These are phyloP conservation scores for Selenicereus undatus DNA, from an alignment of 148 eudicot species.

Conservation along the genomic window DNA sequence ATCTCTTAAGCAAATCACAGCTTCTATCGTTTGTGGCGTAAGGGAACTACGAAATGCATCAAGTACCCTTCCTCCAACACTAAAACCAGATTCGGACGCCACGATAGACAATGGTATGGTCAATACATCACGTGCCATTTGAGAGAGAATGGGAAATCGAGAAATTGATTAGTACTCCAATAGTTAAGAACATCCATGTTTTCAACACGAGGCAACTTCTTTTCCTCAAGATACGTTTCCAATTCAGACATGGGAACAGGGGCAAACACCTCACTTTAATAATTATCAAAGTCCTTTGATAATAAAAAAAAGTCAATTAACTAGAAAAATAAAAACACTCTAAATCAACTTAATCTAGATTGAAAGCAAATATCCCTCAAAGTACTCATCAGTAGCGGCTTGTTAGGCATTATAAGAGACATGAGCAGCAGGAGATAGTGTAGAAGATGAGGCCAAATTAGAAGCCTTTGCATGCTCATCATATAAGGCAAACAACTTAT, in stretches of 20 bases:
- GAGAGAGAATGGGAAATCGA: neutral
- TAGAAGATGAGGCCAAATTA: no score
- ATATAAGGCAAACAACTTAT: slow-evolving; percentile 4
- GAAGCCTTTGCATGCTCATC: neutral
- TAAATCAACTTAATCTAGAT: neutral
- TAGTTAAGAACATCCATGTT: neutral
- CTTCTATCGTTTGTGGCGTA: neutral
- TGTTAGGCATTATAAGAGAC: neutral
- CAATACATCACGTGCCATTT: neutral
- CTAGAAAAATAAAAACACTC: neutral
- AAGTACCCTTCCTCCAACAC: neutral
- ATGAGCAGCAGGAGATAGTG: neutral
- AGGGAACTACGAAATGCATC: neutral
- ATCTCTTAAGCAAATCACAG: neutral
- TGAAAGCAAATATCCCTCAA: neutral
- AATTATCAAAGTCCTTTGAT: neutral
- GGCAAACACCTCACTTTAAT: neutral
- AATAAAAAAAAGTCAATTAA: neutral
- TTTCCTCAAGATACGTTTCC: neutral
- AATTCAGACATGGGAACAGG: neutral
- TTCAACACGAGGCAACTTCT: neutral
- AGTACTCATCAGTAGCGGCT: neutral
- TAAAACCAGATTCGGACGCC: neutral
- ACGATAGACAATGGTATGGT: neutral
- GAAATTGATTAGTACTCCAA: neutral